Base-by-base conservation (phyloP, 345 rosid genomes). In the Brassica juncea region DNA sequence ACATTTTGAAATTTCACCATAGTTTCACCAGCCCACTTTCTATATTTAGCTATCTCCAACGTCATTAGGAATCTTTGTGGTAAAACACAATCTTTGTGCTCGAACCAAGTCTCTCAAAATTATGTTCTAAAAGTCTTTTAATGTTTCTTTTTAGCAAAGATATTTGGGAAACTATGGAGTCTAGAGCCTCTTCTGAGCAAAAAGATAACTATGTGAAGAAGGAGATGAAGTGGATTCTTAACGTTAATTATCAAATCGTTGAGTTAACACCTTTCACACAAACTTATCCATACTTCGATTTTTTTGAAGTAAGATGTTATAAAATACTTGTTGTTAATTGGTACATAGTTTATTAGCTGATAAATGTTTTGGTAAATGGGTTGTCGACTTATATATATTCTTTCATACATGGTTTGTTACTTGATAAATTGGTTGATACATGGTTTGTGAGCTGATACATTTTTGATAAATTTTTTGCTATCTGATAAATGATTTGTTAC, bases 81-180 rank as follows among this genome's bases (percentile, higher is more conserved):
- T 93, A 86, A 32, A 16, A 7, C 32, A 25, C 42, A 37, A 10
- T 21, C 21, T n/a, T 72, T 37, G 19, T 83, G 58, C 63, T 37
- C 9, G 0, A 37, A 37, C 42, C 42, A 37, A 37, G 9, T 61
- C 23, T 58, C 2, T 57, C 4, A 3, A 57, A 21, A 57, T 11
- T 57, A 0, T 57, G 44, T 71, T n/a, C 52, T 25, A 8, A 37
- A 47, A 32, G 15, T 70, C 21, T 23, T 60, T 1, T 8, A 6
- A 71, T 60, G 35, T 57, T 30, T 47, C 23, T 5, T 82, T 54
- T 31, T 73, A 95, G 98, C 94, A 72, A 89, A 93, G 3, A 62
- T 93, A 58, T 95, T 90, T 80, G 98, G 99, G 49, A 98, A 95
- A 73, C 83, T 93, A 11, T 95, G 98, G 98, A 89, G 99, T 82